Evolutionary conservation across 495 filamentous ascomycete genomes (phyloP), one percentile per base, ranked within the genome.

Genomic region (Penicillium pancosmium): DNA sequence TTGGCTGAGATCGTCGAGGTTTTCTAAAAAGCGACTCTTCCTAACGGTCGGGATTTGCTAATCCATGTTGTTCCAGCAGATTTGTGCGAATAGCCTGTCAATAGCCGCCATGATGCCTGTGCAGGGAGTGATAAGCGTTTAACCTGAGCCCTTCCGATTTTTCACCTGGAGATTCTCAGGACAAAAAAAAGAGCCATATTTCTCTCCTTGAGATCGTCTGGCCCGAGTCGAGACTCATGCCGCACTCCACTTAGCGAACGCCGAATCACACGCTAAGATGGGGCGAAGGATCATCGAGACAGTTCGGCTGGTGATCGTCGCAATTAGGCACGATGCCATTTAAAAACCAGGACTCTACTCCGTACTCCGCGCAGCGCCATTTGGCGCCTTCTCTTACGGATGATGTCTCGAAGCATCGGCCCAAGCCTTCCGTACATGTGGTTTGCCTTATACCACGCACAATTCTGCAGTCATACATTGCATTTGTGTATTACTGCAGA

Each of bases 221-320:
- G 16, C 12, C 34, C 44, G 34, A 59, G 55, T 55, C 60, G 61
- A 54, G 59, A 66, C 62, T 57, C 56, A 58, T 65, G 53, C 56
- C 56, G 50, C 54, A 41, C 51, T 65, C 63, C 65, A 65, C 59
- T 34, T 48, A 11, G 8, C 34, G 41, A 25, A 50, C 50, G 56
- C 54, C 56, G 52, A 63, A 57, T 66, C 63, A 66, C 60, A 66
- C 63, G 66, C 66, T 62, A 66, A 66, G 35, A 52, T 25, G 21
- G 54, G 56, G 55, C 25, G 53, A 55, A 58, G 52, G 53, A 56
- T 61, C 50, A n/a, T 60, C 48, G 50, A 65, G 35, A 52, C 38
- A 52, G 21, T 25, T 33, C 46, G 51, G 57, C n/a, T 35, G 15
- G 52, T 55, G 64, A 66, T 63, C 60, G 38, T 34, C 54, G 50